A percentile compares a stretch with the other conserved stretches of the same genome.
Evolutionary conservation across 495 filamentous ascomycete genomes (phyloP).

Genomic region (Pyrenopolyporus hunteri): DNA sequence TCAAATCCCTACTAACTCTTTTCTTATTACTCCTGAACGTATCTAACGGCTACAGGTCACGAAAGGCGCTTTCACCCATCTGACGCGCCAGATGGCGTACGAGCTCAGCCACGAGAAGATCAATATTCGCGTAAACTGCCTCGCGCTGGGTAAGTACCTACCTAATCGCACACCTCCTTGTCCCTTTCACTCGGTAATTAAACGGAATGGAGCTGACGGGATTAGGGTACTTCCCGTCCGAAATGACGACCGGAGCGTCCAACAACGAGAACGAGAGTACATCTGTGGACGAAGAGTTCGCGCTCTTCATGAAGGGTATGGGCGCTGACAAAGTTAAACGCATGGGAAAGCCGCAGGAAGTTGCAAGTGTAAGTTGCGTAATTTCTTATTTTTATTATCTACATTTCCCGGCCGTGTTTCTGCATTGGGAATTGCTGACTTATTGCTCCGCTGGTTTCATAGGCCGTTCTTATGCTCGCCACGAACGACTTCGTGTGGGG

Average conservation of each 20-base stretch:
- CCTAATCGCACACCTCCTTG: background rate
- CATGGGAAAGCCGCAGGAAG: conserved; percentile 36
- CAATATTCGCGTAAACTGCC: conserved; percentile 71
- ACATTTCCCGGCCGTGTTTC: background rate
- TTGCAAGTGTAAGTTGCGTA: conserved; percentile 33
- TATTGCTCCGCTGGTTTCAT: background rate
- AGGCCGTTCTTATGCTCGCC: conserved; percentile 35
- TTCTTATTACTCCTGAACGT: background rate
- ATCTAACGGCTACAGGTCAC: conserved; percentile 46
- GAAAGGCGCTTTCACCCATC: conserved; percentile 77
- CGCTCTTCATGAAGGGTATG: conserved; percentile 17
- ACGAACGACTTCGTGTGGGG: conserved; percentile 42
- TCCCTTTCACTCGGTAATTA: background rate
- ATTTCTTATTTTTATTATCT: background rate
- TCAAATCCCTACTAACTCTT: background rate
- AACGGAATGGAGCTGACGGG: background rate
- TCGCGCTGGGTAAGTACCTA: conserved; percentile 66
- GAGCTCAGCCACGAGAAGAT: conserved; percentile 48
- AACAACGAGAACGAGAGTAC: conserved; percentile 60
- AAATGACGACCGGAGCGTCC: conserved; percentile 62
- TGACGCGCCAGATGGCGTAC: conserved; percentile 60
- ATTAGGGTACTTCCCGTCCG: conserved; percentile 66
- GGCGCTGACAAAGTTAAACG: conserved; percentile 31
- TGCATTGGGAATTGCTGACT: background rate
- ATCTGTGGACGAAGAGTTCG: conserved; percentile 1